A percentile compares a stretch with the other conserved stretches of the same genome.
These are phyloP conservation scores for Penicillium coffeae DNA, from an alignment of 495 filamentous ascomycete species.

Conservation along the genomic window DNA sequence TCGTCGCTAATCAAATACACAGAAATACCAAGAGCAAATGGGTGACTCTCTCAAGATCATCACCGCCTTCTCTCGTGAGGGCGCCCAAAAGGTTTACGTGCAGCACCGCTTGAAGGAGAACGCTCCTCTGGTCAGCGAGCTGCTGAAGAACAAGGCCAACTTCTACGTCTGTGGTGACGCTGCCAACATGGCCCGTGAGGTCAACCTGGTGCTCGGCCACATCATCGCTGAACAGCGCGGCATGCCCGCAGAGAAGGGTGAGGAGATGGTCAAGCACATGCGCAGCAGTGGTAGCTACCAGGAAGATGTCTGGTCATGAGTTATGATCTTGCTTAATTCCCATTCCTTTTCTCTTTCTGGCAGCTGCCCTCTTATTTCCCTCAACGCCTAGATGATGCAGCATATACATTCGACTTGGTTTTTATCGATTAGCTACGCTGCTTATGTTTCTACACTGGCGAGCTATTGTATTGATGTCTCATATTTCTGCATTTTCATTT, in stretches of 20 bases:
- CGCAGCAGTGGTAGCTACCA: conserved; percentile 92
- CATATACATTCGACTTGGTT: conserved; percentile 23
- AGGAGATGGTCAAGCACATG: conserved; percentile 96
- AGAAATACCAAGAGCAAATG: conserved; percentile 78
- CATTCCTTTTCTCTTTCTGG: conserved; percentile 15
- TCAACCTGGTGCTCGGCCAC: conserved; percentile 77
- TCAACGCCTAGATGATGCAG: conserved; percentile 30
- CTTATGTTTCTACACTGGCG: neutral
- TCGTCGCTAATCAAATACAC: conserved; percentile 7
- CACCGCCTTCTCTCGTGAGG: conserved; percentile 88
- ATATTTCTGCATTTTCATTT: conserved; percentile 8
- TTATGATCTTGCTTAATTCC: conserved; percentile 6
- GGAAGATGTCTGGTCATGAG: conserved; percentile 90
- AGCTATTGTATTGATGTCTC: conserved; percentile 28
- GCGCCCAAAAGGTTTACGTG: conserved; percentile 84
- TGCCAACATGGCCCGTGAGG: conserved; percentile 96
- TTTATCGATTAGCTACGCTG: neutral
- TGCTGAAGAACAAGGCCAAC: conserved; percentile 84
- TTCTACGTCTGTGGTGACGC: conserved; percentile 99
- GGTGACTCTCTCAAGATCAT: conserved; percentile 84
- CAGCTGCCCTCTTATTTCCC: conserved; percentile 17
- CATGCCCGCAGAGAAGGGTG: conserved; percentile 75
- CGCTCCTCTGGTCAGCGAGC: conserved; percentile 79
- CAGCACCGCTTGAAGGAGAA: conserved; percentile 86
- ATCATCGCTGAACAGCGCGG: conserved; percentile 82